phyloP scores from a whole-genome alignment of 192 early-diverging fungal genomes.

The Chytriomyces sp. region DNA sequence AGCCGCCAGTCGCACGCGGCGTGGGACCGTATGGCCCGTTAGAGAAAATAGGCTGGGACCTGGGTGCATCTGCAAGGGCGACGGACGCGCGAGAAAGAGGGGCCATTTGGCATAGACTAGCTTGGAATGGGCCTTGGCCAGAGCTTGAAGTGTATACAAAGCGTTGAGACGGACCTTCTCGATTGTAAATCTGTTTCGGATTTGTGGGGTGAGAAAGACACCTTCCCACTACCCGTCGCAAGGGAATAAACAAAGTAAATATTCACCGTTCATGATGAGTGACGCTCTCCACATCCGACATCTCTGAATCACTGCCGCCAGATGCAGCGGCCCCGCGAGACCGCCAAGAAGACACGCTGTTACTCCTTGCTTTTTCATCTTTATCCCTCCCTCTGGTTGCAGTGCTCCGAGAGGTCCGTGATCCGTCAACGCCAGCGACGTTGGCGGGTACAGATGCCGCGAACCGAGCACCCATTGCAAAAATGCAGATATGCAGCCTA shows the following conservation, averaged over 20 bases:
- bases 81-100: slow-evolving; percentile 38
- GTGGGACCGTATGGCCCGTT: slow-evolving; percentile 24
- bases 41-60: slow-evolving; percentile 13
- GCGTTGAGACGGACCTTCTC: slow-evolving; percentile 33
- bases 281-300: neutral
- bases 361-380: neutral
- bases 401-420: too few relatives aligned
- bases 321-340: neutral
- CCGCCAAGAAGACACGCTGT: neutral
- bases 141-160: slow-evolving; percentile 32
- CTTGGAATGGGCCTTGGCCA: slow-evolving; percentile 43
- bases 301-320: neutral
- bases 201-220: too few relatives aligned
- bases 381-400: neutral
- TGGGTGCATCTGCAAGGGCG: neutral
- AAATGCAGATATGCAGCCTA: slow-evolving; percentile 3
- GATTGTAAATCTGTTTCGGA: neutral
- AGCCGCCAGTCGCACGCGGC: slow-evolving; percentile 32
- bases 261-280: neutral
- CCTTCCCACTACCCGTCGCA: neutral
- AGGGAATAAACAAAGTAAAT: neutral
- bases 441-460: too few relatives aligned
- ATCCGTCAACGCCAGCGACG: too few relatives aligned
- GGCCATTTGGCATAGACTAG: slow-evolving; percentile 44
- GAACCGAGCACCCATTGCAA: neutral